These are phyloP conservation scores for Coemansia sp. DNA, from an alignment of 371 early-diverging fungal genomes.

Conservation along the genomic window DNA sequence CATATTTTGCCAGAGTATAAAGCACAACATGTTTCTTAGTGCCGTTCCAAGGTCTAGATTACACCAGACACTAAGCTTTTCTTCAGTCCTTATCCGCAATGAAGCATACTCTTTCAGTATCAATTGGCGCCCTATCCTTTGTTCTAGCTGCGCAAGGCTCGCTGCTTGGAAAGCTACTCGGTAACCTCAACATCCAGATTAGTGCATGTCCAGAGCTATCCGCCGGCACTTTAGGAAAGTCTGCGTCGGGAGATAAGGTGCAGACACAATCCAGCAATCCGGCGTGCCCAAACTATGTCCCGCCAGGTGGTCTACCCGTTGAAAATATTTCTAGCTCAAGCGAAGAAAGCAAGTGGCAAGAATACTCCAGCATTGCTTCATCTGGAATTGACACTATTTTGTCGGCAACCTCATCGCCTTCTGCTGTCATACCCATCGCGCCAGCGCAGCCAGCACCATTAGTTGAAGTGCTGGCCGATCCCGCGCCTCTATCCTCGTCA, in stretches of 20 bases:
- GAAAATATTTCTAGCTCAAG: background rate
- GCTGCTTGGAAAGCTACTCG: constrained; percentile 26
- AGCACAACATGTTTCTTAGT: constrained; percentile 6
- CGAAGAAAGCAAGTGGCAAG: background rate
- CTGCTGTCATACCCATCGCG: background rate
- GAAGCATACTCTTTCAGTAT: constrained; percentile 12
- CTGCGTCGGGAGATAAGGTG: background rate
- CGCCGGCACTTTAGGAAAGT: background rate
- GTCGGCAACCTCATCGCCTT: background rate
- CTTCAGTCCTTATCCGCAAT: background rate
- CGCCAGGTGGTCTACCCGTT: constrained; percentile 2
- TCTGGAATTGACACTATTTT: background rate
- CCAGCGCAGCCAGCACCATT: constrained; percentile 2
- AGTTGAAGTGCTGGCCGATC: background rate
- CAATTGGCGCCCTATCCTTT: constrained; percentile 7
- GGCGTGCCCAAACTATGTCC: constrained; percentile 40
- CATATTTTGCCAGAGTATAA: background rate
- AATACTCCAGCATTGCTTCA: background rate
- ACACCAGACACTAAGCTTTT: background rate
- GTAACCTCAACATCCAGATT: constrained; percentile 24
- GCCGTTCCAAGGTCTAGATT: background rate
- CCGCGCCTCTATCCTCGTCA: background rate
- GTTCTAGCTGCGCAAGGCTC: constrained; percentile 17
- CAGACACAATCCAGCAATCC: constrained; percentile 30
- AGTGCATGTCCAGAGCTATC: constrained; percentile 24